Evolutionary conservation across 306 rosid genomes (phyloP).

Genomic region (Trifolium fragiferum): DNA sequence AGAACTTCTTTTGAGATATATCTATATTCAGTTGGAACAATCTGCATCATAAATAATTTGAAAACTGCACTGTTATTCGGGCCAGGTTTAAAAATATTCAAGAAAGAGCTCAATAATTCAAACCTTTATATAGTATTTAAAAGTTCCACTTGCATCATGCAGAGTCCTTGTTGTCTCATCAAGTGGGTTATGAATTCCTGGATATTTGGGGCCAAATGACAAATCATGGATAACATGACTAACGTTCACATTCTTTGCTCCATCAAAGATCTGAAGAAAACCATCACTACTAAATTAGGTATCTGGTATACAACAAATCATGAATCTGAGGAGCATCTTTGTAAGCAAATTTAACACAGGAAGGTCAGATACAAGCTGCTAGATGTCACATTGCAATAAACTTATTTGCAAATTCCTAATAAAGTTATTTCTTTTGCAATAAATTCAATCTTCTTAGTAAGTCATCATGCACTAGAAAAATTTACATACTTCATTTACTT

Average conservation of each 20-base stretch:
- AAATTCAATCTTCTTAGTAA: background rate
- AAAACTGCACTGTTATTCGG: constrained; percentile 24
- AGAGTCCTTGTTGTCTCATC: constrained; percentile 77
- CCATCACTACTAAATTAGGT: constrained; percentile 31
- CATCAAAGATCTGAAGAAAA: constrained; percentile 83
- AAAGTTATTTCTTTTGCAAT: background rate
- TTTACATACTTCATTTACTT: constrained; percentile 17
- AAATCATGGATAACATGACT: constrained; percentile 91
- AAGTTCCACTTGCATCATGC: constrained; percentile 86
- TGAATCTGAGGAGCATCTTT: constrained; percentile 8
- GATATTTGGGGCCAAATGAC: constrained; percentile 99
- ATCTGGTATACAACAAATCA: constrained; percentile 31
- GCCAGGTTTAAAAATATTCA: constrained; percentile 18
- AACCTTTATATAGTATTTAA: constrained; percentile 98
- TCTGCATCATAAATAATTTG: constrained; percentile 57
- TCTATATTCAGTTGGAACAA: constrained; percentile 93
- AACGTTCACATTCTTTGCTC: constrained; percentile 81
- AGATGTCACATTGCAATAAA: constrained; percentile 3
- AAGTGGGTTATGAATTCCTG: constrained; percentile 97
- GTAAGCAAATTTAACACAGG: constrained; percentile 20
- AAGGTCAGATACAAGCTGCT: constrained; percentile 3
- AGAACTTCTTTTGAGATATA: constrained; percentile 86
- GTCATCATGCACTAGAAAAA: constrained; percentile 13
- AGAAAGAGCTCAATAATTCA: constrained; percentile 29
- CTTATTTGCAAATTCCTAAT: constrained; percentile 5